Percentiles rank a stretch among this genome's conserved stretches.
These are phyloP conservation scores for Neurospora sp. DNA, from an alignment of 495 filamentous ascomycete genomes.

Conservation along the genomic window DNA sequence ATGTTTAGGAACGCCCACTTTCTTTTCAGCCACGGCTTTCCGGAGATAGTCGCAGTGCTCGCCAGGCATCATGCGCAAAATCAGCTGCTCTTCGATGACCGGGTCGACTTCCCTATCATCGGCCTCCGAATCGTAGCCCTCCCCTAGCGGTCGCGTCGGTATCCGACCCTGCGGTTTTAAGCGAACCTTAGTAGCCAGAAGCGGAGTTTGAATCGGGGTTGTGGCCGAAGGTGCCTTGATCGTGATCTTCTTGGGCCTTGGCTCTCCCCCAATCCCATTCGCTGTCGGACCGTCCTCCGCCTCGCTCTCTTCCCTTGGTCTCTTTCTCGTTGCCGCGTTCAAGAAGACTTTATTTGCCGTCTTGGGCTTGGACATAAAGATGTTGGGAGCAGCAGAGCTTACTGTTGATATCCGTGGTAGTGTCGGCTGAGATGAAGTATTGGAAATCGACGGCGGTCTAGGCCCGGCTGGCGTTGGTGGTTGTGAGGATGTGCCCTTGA, in stretches of 20 bases:
- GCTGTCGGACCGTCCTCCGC: conserved; percentile 30
- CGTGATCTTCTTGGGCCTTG: conserved; percentile 30
- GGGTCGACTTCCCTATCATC: conserved; percentile 84
- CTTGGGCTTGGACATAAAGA: conserved; percentile 38
- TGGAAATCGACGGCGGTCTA: conserved; percentile 6
- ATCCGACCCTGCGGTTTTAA: conserved; percentile 38
- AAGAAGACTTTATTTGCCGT: conserved; percentile 30
- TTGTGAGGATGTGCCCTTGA: conserved; percentile 29
- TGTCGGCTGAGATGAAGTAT: not conserved
- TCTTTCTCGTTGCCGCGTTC: conserved; percentile 31
- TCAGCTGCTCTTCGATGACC: conserved; percentile 73
- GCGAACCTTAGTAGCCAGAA: conserved; percentile 14
- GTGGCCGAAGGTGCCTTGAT: conserved; percentile 11
- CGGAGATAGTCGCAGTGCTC: conserved; percentile 75
- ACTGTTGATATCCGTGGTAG: not conserved
- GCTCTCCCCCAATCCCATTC: conserved; percentile 14
- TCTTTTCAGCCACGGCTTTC: conserved; percentile 57
- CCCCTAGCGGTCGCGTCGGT: conserved; percentile 58
- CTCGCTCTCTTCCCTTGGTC: conserved; percentile 29
- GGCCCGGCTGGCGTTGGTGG: conserved; percentile 35
- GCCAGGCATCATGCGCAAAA: conserved; percentile 80
- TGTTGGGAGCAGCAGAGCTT: conserved; percentile 9
- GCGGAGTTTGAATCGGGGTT: not conserved
- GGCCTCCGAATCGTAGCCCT: conserved; percentile 95
- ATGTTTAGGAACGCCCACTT: conserved; percentile 50